Evolutionary conservation across 108 stramenopile genomes (phyloP).

Genomic region (Discostella stelligeroides): DNA sequence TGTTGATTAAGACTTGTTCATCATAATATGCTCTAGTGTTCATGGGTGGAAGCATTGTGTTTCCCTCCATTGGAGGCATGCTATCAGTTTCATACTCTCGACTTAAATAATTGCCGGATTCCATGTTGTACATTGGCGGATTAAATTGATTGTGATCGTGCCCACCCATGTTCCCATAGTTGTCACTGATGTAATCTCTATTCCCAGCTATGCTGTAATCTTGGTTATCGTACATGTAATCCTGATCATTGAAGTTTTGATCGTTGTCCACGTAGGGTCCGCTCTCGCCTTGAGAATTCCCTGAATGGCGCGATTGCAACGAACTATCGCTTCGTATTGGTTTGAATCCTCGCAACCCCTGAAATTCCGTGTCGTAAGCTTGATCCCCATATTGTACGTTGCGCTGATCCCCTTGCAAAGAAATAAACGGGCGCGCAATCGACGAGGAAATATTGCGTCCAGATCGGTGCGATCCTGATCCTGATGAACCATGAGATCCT

Average conservation of each 20-base stretch:
- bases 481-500: too few species aligned
- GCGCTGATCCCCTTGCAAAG: too few species aligned
- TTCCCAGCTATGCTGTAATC: neutral
- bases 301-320: too few species aligned
- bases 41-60: too few species aligned
- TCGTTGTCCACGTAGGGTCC: neutral
- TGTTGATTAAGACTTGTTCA: neutral
- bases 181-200: conserved; percentile 2
- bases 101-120: neutral
- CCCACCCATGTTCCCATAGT: conserved; percentile 3
- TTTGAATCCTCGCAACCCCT: too few species aligned
- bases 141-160: neutral
- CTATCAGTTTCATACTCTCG: neutral
- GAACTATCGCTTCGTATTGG: too few species aligned
- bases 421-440: too few species aligned
- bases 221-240: neutral
- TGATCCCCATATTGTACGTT: too few species aligned
- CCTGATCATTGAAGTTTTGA: neutral
- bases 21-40: neutral
- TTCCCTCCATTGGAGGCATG: too few species aligned
- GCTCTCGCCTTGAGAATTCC: neutral
- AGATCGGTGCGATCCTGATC: too few species aligned
- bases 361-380: too few species aligned
- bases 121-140: neutral
- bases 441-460: too few species aligned